These are phyloP conservation scores for Mortierella antarctica DNA, from an alignment of 192 early-diverging fungal species.

Conservation along the genomic window DNA sequence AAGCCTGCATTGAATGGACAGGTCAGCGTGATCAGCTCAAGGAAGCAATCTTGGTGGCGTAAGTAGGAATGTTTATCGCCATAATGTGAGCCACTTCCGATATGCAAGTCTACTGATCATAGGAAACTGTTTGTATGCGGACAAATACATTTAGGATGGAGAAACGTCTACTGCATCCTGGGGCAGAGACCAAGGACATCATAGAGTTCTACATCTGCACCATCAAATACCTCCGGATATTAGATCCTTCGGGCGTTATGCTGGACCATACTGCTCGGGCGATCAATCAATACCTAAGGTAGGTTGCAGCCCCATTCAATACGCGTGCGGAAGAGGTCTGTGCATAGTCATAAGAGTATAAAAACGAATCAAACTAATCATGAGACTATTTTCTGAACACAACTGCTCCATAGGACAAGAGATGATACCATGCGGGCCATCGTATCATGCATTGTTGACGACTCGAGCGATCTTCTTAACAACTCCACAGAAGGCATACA, in stretches of 20 bases:
- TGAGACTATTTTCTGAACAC: too few species aligned
- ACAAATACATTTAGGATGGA: constrained; percentile 47
- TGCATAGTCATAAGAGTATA: too few species aligned
- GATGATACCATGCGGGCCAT: constrained; percentile 76
- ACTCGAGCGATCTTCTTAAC: constrained; percentile 65
- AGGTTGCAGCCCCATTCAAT: background rate
- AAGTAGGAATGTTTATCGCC: background rate
- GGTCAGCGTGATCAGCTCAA: constrained; percentile 47
- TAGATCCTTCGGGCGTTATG: constrained; percentile 75
- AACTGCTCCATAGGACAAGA: constrained; percentile 51
- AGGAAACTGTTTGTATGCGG: background rate
- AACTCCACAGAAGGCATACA: constrained; percentile 46
- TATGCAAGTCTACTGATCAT: background rate
- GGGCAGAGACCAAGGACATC: constrained; percentile 76
- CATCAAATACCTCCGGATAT: constrained; percentile 73
- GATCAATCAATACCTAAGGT: constrained; percentile 71
- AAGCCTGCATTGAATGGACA: constrained; percentile 55
- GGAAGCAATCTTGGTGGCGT: constrained; percentile 34
- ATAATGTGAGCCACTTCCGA: background rate
- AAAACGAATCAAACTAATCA: too few species aligned
- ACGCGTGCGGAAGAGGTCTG: too few species aligned
- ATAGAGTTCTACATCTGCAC: constrained; percentile 76
- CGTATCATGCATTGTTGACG: constrained; percentile 72
- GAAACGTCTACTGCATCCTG: constrained; percentile 75
- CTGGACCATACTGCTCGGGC: constrained; percentile 69